Base-by-base conservation (phyloP, 2,329 filamentous ascomycete species). In the Pseudocercospora fuligena region DNA sequence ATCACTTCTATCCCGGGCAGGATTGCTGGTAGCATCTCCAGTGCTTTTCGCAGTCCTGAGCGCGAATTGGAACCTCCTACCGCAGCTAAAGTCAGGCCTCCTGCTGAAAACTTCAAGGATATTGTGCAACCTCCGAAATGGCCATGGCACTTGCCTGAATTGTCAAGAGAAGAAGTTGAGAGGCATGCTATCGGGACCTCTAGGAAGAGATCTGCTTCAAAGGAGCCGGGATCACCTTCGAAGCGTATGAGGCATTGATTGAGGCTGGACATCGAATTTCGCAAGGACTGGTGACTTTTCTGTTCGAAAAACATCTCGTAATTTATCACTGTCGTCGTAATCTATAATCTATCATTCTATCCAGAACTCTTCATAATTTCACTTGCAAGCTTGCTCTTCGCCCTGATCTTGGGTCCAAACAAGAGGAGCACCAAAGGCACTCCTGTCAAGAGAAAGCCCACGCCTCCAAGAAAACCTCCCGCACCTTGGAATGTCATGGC, bases 341-440 rank as follows among this genome's bases (percentile, higher is more conserved):
- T 56, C 27, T 31, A 19, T 56, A 56, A 56, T 56, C 25, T 31
- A 25, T 27, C 23, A 2, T 31, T 31, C 27, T 33, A 6, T 56
- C 16, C 21, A 29, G 23, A 29, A 16, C 5, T 43, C 40, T 43
- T 33, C 51, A 56, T 19, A n/a, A 56, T 56, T 69, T 79, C 81
- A 49, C 79, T 80, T 0, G 93, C 93, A 80, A 97, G 91, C 72
- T 88, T 90, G 76, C 92, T 95, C 76, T 89, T 86, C 11, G 86
- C 85, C 29, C 94, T 84, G 69, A 97, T 97, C 70, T 76, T 86
- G 36, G 90, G 88, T 0, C 94, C 94, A 71, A 88, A 95, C 33
- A 95, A 87, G 0, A 94, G 86, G 60, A 97, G 78, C 0, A 94
- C 88, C 92, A 93, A 97, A 0, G 94, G 94, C n/a, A 97, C 93